Evolutionary conservation across 306 rosid genomes (phyloP).

Genomic region (Dryas octopetala): DNA sequence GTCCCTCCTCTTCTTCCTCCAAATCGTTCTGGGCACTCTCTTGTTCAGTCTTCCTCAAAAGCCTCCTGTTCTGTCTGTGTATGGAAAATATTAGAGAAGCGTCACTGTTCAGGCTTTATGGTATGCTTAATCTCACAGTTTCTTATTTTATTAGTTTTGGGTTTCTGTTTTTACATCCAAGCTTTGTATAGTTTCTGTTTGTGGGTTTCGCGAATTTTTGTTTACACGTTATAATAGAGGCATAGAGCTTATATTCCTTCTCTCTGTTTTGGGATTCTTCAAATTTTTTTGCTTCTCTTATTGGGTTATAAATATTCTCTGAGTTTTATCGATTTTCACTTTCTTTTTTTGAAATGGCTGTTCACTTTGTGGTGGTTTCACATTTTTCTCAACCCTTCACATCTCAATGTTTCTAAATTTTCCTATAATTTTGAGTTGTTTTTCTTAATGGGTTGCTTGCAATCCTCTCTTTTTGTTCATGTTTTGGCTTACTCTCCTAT

Average conservation of each 20-base stretch:
- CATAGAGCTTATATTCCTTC: slow-evolving; percentile 13
- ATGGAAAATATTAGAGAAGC: slow-evolving; percentile 8
- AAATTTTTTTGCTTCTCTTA: slow-evolving; percentile 15
- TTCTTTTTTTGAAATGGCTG: not conserved
- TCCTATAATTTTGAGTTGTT: not conserved
- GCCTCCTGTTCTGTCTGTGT: slow-evolving; percentile 4
- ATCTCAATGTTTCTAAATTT: not conserved
- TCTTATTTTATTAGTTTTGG: slow-evolving; percentile 7
- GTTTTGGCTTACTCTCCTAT: no score
- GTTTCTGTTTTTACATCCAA: slow-evolving; percentile 18
- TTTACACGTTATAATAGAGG: slow-evolving; percentile 2
- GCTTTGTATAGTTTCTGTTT: not conserved
- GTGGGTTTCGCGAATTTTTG: slow-evolving; percentile 22
- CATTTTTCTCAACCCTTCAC: not conserved
- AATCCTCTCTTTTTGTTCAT: not conserved
- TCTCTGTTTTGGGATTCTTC: slow-evolving; percentile 16
- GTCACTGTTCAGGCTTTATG: slow-evolving; percentile 13
- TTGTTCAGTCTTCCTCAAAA: not conserved
- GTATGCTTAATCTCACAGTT: slow-evolving; percentile 13
- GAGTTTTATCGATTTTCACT: slow-evolving; percentile 23
- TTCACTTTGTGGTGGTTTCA: not conserved
- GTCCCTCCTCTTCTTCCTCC: slow-evolving; percentile 12
- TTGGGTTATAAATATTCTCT: slow-evolving; percentile 11
- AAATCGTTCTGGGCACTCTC: slow-evolving; percentile 10
- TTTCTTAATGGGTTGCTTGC: not conserved